Evolutionary conservation across 768 basidiomycete genomes (phyloP), one percentile per base, ranked within the genome.

Genomic region (Panus rudis): DNA sequence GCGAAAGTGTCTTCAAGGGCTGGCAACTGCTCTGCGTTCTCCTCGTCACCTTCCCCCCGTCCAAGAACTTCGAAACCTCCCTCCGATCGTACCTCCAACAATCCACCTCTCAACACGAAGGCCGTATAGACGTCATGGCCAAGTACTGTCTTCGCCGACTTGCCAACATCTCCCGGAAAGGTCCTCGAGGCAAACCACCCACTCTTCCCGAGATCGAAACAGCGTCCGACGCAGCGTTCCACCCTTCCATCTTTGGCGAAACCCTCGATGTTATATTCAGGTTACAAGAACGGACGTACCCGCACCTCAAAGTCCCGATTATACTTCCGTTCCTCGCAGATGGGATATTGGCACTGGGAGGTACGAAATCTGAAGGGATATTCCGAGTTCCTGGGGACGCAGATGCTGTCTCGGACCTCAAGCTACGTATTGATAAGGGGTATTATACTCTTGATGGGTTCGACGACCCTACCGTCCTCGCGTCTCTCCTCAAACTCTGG

Each of bases 21-120:
- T 96, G 92, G 86, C 93, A 96, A 56, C 68, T 96, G 37, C 66
- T 94, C 33, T 94, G 90, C 57, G 91, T 97, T 2, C 69, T 92
- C 21, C 70, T 92, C n/a, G 78, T 88, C 42, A 86, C 90, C 2
- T 97, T 97, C 60, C 88, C 89, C 4, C 92, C 93, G 1, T 92
- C 90, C 8, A 92, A 91, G 65, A 84, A 92, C 59, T 92, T 94
- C 53, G 91, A 92, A 58, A 72, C 80, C 1, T 90, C 90, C 61
- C 72, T 94, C 8, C 76, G 75, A 22, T 70, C 73, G n/a, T 94
- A 92, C 64, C 78, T 94, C 33, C 74, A 81, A 48, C 76, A 78
- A 37, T 78, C 82, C 42, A 79, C 75, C 6, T 64, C 68, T 2
- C 73, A 82, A 19, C 73, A 76, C 16, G 83, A 87, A 59, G 84